These are phyloP conservation scores for Camelina hispida DNA, from an alignment of 345 rosid species.

Conservation along the genomic window DNA sequence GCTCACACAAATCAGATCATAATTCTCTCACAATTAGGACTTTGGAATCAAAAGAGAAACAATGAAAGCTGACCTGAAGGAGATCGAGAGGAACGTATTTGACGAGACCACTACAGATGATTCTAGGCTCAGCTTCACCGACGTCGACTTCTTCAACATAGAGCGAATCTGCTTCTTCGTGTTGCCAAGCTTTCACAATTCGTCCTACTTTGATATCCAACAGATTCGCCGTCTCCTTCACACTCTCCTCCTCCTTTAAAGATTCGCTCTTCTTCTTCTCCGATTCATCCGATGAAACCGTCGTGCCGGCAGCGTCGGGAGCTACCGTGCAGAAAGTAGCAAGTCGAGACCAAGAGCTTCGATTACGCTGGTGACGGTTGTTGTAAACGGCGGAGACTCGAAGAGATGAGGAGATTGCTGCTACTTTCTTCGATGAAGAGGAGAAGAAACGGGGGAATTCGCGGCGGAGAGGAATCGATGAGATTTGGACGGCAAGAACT, in stretches of 20 bases:
- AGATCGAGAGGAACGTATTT: constrained; percentile 65
- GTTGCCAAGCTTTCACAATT: constrained; percentile 86
- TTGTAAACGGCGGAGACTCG: constrained; percentile 22
- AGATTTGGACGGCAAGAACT: constrained; percentile 34
- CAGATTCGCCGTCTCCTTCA: constrained; percentile 65
- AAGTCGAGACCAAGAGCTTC: constrained; percentile 32
- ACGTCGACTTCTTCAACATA: constrained; percentile 92
- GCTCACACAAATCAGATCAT: not conserved
- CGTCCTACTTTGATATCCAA: constrained; percentile 88
- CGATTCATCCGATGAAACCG: constrained; percentile 28
- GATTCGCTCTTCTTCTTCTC: constrained; percentile 35
- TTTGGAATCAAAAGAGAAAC: not conserved
- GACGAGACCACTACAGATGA: constrained; percentile 94
- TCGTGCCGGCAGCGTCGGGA: constrained; percentile 24
- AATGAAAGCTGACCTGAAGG: constrained; percentile 60
- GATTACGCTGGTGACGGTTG: not conserved
- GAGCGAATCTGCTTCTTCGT: constrained; percentile 91
- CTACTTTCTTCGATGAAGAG: constrained; percentile 11
- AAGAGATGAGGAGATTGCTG: constrained; percentile 34
- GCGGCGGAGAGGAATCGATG: constrained; percentile 41
- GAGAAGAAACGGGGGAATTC: constrained; percentile 27
- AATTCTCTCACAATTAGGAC: not conserved
- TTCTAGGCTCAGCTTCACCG: constrained; percentile 80
- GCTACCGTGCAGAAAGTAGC: constrained; percentile 35
- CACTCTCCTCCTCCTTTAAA: constrained; percentile 29